Base-by-base conservation (phyloP, 805 yeast genomes). In the Sungouiella thailandica region DNA sequence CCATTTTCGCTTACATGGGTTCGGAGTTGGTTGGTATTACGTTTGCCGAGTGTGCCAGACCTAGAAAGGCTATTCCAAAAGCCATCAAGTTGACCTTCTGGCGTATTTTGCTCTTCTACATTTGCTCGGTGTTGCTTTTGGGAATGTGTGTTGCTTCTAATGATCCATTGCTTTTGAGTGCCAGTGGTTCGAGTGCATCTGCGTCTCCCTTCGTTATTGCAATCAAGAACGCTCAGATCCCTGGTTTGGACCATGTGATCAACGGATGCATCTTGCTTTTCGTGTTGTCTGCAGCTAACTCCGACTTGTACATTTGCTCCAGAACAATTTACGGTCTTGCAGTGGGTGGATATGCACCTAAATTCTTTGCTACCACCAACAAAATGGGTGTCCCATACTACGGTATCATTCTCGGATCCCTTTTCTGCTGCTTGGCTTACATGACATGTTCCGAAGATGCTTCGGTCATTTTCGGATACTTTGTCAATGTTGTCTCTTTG, bases 401-500 rank as follows among this genome's bases (percentile, higher is more conserved):
- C 43, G 74, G 88, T 4, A 57, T 83, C 31, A 60, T 52, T 1
- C 56, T 78, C 19, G 65, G 78, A 29, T 60, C 71, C 27, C 41
- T 43, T 4, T 83, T 83, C 65, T 74, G 81, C 48, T 62, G 72
- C 30, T 68, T 84, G 50, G 87, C 86, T 3, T 84, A 65, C 58
- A 80, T 84, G 87, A 74, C 78, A 32, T 77, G 74, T 23, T 68
- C 83, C 2, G 57, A 75, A 5, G 60, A 71, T 5, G 65, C 89
- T 0, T 61, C 75, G 15, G 70, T 68, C 17, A 67, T 82, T 25
- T 83, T 84, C 63, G 62, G 55, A 29, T 81, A 81, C 54, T 80
- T 84, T 47, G 86, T 83, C 40, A 83, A 81, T 46, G 81, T 81
- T 39, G 87, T 81, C 28, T 77, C 90, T 14, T 78, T 83, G 46